phyloP scores from a whole-genome alignment of 1,284 basidiomycete genomes.

The Microbotryomycetes sp. region DNA sequence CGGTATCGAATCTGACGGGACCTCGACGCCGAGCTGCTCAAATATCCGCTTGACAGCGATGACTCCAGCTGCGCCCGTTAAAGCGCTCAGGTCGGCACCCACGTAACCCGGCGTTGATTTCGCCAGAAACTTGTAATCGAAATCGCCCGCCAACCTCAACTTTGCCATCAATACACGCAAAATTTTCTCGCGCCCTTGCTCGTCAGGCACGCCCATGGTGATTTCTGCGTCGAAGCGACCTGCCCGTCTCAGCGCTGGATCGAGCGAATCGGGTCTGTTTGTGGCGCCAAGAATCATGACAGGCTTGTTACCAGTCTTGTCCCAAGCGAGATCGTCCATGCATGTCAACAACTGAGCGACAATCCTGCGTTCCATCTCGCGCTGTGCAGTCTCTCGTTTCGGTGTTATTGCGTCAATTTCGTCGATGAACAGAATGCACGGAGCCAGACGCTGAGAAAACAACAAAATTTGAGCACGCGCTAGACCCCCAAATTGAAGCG shows the following conservation, averaged over 20 bases:
- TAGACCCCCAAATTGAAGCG: not conserved
- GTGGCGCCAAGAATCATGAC: conserved; percentile 95
- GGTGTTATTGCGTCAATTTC: conserved; percentile 98
- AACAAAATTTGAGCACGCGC: conserved; percentile 9
- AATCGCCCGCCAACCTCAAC: conserved; percentile 67
- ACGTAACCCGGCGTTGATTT: conserved; percentile 95
- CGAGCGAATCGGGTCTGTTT: conserved; percentile 88
- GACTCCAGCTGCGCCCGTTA: conserved; percentile 89
- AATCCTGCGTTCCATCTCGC: conserved; percentile 96
- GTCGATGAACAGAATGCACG: conserved; percentile 87
- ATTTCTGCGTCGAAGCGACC: conserved; percentile 97
- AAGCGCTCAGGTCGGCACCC: conserved; percentile 82
- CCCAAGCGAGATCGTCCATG: conserved; percentile 93
- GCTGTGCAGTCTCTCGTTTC: conserved; percentile 90
- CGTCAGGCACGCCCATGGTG: conserved; percentile 91
- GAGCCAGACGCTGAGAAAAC: conserved; percentile 61
- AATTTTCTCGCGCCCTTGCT: conserved; percentile 80
- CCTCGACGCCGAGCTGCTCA: conserved; percentile 56
- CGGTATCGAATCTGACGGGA: conserved; percentile 14
- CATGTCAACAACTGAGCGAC: conserved; percentile 96
- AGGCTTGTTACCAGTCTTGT: conserved; percentile 79
- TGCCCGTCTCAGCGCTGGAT: conserved; percentile 83
- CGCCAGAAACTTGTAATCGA: conserved; percentile 72
- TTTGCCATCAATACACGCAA: conserved; percentile 68
- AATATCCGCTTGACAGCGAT: conserved; percentile 96